These are phyloP conservation scores for Boletellus ananas DNA, from an alignment of 768 basidiomycete species.

Conservation along the genomic window DNA sequence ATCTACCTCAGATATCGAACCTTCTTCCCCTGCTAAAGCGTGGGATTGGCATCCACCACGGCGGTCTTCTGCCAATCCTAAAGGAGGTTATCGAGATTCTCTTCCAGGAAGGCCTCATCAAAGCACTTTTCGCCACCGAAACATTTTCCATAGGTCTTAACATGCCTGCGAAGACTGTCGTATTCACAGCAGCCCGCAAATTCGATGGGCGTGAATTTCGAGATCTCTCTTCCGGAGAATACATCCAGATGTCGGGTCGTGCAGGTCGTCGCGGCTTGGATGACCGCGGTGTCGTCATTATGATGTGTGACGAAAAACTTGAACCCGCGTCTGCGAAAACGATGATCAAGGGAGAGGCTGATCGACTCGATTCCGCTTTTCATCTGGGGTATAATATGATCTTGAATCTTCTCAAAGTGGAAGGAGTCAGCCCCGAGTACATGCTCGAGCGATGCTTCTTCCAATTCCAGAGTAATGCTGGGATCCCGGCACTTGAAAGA, in stretches of 20 bases:
- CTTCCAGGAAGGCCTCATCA: slow-evolving; percentile 97
- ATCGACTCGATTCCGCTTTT: slow-evolving; percentile 95
- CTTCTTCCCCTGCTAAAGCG: slow-evolving; percentile 90
- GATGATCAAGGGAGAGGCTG: slow-evolving; percentile 98
- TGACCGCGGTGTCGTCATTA: slow-evolving; percentile 97
- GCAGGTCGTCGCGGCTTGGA: slow-evolving; percentile 96
- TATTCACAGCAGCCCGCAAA: slow-evolving; percentile 93
- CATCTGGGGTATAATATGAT: slow-evolving; percentile 99
- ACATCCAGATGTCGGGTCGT: slow-evolving; percentile 99
- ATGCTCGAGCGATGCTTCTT: slow-evolving; percentile 98
- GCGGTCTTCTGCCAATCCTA: slow-evolving; percentile 92
- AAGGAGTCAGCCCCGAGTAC: slow-evolving; percentile 96
- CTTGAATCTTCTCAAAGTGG: slow-evolving; percentile 96
- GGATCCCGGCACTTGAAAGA: slow-evolving; percentile 80
- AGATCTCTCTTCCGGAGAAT: slow-evolving; percentile 91
- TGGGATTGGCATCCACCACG: slow-evolving; percentile 98
- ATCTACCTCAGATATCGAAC: slow-evolving; percentile 90
- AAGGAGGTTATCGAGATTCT: slow-evolving; percentile 99
- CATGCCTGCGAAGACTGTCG: slow-evolving; percentile 99
- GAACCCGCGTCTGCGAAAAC: slow-evolving; percentile 88
- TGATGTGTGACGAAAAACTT: slow-evolving; percentile 99
- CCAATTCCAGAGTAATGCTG: slow-evolving; percentile 94
- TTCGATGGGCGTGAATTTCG: slow-evolving; percentile 96
- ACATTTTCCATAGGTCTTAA: slow-evolving; percentile 98
- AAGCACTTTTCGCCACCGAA: slow-evolving; percentile 97